Percentiles rank a stretch among this genome's conserved stretches.
phyloP scores from a whole-genome alignment of 768 basidiomycete genomes.

The Mycena filopes region DNA sequence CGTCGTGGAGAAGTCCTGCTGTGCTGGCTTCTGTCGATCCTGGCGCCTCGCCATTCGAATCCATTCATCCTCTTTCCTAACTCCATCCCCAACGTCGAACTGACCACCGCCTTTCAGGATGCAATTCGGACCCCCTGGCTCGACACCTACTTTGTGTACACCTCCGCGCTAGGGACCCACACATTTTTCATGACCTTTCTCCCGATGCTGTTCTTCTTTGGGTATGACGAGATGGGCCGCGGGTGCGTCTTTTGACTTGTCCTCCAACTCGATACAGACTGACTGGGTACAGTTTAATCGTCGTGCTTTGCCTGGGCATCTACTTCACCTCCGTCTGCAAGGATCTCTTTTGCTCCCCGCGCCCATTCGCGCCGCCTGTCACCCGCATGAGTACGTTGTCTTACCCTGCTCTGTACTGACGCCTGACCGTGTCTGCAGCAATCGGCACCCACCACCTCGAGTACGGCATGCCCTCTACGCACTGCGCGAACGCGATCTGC shows the following conservation, averaged over 20 bases:
- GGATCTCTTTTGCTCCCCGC: constrained; percentile 89
- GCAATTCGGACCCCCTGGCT: constrained; percentile 71
- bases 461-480: constrained; percentile 96
- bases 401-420: not conserved
- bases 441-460: constrained; percentile 86
- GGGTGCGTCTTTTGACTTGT: constrained; percentile 61
- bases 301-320: constrained; percentile 81
- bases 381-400: constrained; percentile 79
- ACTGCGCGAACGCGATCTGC: constrained; percentile 91
- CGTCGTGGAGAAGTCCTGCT: too few species aligned
- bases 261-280: not conserved
- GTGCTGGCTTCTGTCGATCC: too few species aligned
- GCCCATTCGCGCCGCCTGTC: constrained; percentile 92
- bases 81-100: not conserved
- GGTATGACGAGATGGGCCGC: constrained; percentile 72
- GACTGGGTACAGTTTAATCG: constrained; percentile 75
- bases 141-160: constrained; percentile 87
- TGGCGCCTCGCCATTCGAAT: too few species aligned
- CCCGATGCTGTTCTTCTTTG: constrained; percentile 91
- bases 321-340: constrained; percentile 90
- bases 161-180: constrained; percentile 83
- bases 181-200: constrained; percentile 94
- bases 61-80: not conserved
- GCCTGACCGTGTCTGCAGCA: constrained; percentile 49
- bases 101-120: constrained; percentile 45